phyloP scores from a whole-genome alignment of 1,284 basidiomycete genomes.

The Cryptococcus sp. region DNA sequence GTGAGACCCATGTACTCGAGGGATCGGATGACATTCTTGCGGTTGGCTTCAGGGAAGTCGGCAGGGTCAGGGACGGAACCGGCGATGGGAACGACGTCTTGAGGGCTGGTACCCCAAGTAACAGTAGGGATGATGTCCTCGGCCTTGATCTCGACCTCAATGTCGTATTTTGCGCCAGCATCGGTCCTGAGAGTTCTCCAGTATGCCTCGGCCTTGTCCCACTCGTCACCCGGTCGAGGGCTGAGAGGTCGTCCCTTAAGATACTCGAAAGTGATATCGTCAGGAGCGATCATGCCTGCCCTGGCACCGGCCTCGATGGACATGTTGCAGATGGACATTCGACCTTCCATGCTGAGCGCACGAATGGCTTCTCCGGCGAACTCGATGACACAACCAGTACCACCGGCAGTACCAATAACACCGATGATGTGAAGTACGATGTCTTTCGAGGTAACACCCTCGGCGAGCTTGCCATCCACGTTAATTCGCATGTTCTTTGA shows the following conservation, averaged over 20 bases:
- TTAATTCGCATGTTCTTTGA: slow-evolving; percentile 94
- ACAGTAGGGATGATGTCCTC: slow-evolving; percentile 91
- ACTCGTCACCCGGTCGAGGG: slow-evolving; percentile 73
- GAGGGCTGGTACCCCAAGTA: slow-evolving; percentile 95
- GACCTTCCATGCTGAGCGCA: slow-evolving; percentile 88
- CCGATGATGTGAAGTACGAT: slow-evolving; percentile 95
- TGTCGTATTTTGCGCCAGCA: slow-evolving; percentile 85
- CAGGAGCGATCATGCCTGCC: slow-evolving; percentile 93
- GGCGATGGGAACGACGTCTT: slow-evolving; percentile 87
- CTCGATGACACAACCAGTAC: slow-evolving; percentile 90
- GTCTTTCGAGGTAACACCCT: slow-evolving; percentile 92
- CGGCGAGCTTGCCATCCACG: slow-evolving; percentile 79
- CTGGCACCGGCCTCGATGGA: slow-evolving; percentile 94
- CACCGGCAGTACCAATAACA: slow-evolving; percentile 89
- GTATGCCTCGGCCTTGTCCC: slow-evolving; percentile 85
- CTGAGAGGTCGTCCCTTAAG: slow-evolving; percentile 81
- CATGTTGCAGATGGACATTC: slow-evolving; percentile 99
- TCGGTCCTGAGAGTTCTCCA: slow-evolving; percentile 86
- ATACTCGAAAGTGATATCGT: slow-evolving; percentile 86
- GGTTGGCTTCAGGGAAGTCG: slow-evolving; percentile 67
- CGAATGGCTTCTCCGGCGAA: slow-evolving; percentile 91
- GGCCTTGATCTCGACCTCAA: slow-evolving; percentile 80
- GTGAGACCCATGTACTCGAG: slow-evolving; percentile 89
- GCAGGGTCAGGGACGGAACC: slow-evolving; percentile 81
- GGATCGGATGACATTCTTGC: slow-evolving; percentile 74